Evolutionary conservation across 2,329 filamentous ascomycete genomes (phyloP).

Genomic region (Ambrosiella cleistominuta): DNA sequence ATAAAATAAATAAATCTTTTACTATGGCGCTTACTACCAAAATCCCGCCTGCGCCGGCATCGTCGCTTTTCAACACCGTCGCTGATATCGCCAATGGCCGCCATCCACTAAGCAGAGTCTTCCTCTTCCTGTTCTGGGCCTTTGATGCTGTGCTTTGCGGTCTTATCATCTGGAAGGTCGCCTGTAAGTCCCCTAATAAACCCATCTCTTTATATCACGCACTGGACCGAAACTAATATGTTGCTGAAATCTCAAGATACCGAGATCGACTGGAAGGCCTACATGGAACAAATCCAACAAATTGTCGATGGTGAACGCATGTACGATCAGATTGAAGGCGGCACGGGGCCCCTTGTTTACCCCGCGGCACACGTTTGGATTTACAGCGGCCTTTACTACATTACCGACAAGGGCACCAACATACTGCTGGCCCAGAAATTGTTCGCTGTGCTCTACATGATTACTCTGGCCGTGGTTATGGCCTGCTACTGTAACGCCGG

Average conservation of each 20-base stretch:
- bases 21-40: not conserved
- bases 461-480: slow-evolving; percentile 59
- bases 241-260: slow-evolving; percentile 43
- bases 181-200: slow-evolving; percentile 41
- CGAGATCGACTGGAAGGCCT: slow-evolving; percentile 93
- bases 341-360: slow-evolving; percentile 87
- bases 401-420: slow-evolving; percentile 61
- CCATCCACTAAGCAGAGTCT: slow-evolving; percentile 30
- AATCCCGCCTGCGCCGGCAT: not conserved
- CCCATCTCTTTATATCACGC: not conserved
- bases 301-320: slow-evolving; percentile 73
- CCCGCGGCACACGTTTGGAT: slow-evolving; percentile 87
- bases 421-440: slow-evolving; percentile 68
- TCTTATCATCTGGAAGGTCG: slow-evolving; percentile 61
- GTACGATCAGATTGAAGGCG: slow-evolving; percentile 70
- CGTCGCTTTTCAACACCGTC: slow-evolving; percentile 15
- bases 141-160: slow-evolving; percentile 55
- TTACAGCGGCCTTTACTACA: slow-evolving; percentile 59
- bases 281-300: slow-evolving; percentile 82
- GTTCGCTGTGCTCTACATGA: slow-evolving; percentile 66
- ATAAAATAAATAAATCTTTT: not conserved
- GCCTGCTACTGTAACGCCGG: slow-evolving; percentile 61
- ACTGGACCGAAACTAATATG: not conserved
- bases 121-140: slow-evolving; percentile 46
- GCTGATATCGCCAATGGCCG: slow-evolving; percentile 30